These are phyloP conservation scores for Ustilago esculenta DNA, from an alignment of 1,284 basidiomycete genomes.

Conservation along the genomic window DNA sequence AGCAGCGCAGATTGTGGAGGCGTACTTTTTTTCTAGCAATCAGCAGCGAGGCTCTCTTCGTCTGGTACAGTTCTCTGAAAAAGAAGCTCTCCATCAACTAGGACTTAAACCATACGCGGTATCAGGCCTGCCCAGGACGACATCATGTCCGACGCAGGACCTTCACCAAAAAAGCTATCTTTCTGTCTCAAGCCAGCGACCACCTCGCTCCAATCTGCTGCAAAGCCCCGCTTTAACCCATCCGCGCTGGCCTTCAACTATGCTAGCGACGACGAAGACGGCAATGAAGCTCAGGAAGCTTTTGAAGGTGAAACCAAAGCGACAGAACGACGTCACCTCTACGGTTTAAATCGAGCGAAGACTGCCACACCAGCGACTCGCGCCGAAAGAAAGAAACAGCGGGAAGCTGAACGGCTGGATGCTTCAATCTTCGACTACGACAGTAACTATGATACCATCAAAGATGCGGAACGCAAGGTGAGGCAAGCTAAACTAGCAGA, in stretches of 20 bases:
- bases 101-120: background rate
- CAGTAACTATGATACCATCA: slow-evolving; percentile 94
- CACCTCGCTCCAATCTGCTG: background rate
- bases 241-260: slow-evolving; percentile 32
- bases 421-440: slow-evolving; percentile 92
- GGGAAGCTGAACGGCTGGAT: slow-evolving; percentile 80
- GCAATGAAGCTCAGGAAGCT: background rate
- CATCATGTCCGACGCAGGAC: slow-evolving; percentile 16
- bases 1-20: too few species aligned
- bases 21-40: background rate
- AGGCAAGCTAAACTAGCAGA: slow-evolving; percentile 73
- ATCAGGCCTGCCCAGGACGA: background rate
- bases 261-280: slow-evolving; percentile 41
- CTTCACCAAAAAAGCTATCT: slow-evolving; percentile 35
- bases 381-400: slow-evolving; percentile 44
- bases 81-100: too few species aligned
- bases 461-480: slow-evolving; percentile 78
- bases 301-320: background rate
- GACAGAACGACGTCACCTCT: slow-evolving; percentile 1
- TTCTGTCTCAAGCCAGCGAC: slow-evolving; percentile 45
- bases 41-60: too few species aligned
- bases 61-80: too few species aligned
- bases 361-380: slow-evolving; percentile 46
- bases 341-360: slow-evolving; percentile 20
- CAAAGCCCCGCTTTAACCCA: slow-evolving; percentile 10